Percentiles rank a stretch among this genome's conserved stretches.
phyloP scores from a whole-genome alignment of 768 basidiomycete species.

The Naganishia friedmannii region DNA sequence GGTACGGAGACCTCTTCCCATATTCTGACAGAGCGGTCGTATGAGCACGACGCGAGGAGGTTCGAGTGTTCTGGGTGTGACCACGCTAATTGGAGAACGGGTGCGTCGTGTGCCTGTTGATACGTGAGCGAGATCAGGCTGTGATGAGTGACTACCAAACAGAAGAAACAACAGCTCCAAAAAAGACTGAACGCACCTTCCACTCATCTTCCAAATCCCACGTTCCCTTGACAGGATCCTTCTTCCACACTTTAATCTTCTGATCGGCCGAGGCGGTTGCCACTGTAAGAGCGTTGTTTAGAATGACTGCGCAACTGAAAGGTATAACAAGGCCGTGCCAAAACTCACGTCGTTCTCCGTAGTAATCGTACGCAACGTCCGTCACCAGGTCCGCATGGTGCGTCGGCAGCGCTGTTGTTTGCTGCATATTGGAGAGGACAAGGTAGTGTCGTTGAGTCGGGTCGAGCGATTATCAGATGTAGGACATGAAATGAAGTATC shows the following conservation, averaged over 20 bases:
- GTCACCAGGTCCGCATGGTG: constrained; percentile 14
- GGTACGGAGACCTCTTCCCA: constrained; percentile 65
- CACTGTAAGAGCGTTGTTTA: too few species aligned
- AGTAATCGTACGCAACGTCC: constrained; percentile 86
- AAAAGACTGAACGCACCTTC: constrained; percentile 65
- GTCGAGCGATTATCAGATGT: too few species aligned
- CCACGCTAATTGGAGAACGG: constrained; percentile 78
- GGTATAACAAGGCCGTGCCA: constrained; percentile 61
- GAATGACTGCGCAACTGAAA: too few species aligned
- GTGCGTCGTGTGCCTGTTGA: constrained; percentile 84
- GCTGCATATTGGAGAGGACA: neutral
- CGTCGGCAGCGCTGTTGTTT: constrained; percentile 7
- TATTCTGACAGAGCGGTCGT: constrained; percentile 86
- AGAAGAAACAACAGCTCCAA: too few species aligned
- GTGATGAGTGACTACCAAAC: too few species aligned
- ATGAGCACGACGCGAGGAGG: constrained; percentile 79
- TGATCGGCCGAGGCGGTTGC: constrained; percentile 50
- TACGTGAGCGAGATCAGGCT: too few species aligned
- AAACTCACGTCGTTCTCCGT: constrained; percentile 58
- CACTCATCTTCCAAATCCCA: constrained; percentile 85
- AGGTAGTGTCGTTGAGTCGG: neutral
- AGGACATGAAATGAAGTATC: too few species aligned
- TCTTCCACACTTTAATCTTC: constrained; percentile 77
- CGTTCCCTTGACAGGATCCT: constrained; percentile 60
- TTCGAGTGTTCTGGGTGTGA: constrained; percentile 89